phyloP scores from a whole-genome alignment of 116 monocot genomes.

The Papilionanthe hybrid region DNA sequence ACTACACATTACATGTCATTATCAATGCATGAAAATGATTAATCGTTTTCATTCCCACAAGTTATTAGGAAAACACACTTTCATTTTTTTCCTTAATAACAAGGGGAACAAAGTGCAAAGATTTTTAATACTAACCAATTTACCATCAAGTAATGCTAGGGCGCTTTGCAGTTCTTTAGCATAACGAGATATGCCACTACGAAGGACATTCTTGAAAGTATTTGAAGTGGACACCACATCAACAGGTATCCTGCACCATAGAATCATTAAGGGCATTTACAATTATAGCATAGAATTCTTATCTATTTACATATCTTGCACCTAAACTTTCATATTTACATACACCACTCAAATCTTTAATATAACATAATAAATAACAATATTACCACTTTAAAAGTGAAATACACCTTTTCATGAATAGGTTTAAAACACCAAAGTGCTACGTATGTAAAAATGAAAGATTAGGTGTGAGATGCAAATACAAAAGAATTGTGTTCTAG shows the following conservation, averaged over 20 bases:
- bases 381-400: too few species aligned
- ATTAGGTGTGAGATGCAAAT: too few species aligned
- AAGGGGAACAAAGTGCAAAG: background rate
- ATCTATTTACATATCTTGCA: too few species aligned
- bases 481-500: too few species aligned
- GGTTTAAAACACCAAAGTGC: too few species aligned
- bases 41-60: background rate
- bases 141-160: constrained; percentile 69
- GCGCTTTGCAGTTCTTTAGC: constrained; percentile 62
- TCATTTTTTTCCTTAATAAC: background rate
- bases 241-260: constrained; percentile 48
- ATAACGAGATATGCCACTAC: constrained; percentile 41
- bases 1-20: background rate
- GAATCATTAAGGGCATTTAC: background rate
- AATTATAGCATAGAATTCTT: too few species aligned
- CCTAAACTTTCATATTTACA: too few species aligned
- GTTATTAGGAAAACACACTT: background rate
- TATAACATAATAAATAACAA: too few species aligned
- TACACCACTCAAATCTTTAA: too few species aligned
- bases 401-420: too few species aligned
- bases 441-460: too few species aligned
- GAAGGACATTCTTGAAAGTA: constrained; percentile 53
- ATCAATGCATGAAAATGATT: background rate
- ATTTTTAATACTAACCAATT: constrained; percentile 42
- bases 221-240: constrained; percentile 15